phyloP scores from a whole-genome alignment of 345 rosid genomes.

The Rhodomyrtus tomentosa region DNA sequence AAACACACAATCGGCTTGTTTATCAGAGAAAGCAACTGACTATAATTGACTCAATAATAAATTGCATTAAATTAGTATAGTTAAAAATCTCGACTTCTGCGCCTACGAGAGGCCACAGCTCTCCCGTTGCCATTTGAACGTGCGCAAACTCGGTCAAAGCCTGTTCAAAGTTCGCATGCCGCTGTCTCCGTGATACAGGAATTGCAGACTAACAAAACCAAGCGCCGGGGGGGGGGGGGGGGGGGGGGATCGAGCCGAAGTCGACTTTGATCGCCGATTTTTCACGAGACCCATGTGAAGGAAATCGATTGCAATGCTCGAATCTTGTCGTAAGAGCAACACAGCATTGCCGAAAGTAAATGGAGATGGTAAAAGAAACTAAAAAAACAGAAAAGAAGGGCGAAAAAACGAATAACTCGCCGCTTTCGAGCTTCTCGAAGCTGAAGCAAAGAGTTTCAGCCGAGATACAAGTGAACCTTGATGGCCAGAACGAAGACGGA shows the following conservation, averaged over 20 bases:
- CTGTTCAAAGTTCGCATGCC: background rate
- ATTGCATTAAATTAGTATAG: background rate
- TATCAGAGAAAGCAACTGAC: background rate
- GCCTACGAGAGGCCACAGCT: background rate
- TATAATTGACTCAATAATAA: background rate
- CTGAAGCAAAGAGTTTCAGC: background rate
- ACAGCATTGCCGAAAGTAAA: background rate
- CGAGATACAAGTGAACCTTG: slow-evolving; percentile 31
- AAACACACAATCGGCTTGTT: background rate
- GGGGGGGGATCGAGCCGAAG: background rate
- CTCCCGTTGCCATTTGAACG: background rate
- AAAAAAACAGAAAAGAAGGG: too few relatives aligned
- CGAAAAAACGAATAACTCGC: background rate
- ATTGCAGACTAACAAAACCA: too few relatives aligned
- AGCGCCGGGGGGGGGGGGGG: background rate
- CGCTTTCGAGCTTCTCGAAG: background rate
- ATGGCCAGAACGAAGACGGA: slow-evolving; percentile 36
- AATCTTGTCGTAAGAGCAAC: background rate
- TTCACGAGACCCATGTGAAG: background rate
- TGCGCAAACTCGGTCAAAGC: background rate
- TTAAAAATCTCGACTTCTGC: too few relatives aligned
- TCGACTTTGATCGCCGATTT: background rate
- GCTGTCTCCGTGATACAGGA: background rate
- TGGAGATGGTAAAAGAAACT: background rate
- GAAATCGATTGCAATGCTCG: background rate